Conservation (phyloP, 1,284 basidiomycete genomes). For the Xerocomus cyaneibrunnescens region DNA sequence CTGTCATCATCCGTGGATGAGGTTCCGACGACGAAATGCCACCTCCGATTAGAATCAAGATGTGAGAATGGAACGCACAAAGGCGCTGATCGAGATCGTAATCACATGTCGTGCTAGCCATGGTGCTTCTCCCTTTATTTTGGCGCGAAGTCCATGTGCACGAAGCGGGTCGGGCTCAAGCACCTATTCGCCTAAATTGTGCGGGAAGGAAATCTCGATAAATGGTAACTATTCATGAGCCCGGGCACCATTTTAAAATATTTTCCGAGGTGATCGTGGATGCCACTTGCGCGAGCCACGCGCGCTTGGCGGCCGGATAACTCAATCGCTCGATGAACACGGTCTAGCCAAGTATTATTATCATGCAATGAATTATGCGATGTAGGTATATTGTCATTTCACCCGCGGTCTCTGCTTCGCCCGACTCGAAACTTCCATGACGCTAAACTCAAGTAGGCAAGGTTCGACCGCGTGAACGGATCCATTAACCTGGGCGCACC, state of each 20-base stretch:
- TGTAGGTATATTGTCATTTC: constrained; percentile 27
- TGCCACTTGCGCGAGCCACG: neutral
- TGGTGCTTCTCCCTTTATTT: constrained; percentile 6
- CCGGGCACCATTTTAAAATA: constrained; percentile 13
- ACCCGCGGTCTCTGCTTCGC: constrained; percentile 8
- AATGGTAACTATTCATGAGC: constrained; percentile 18
- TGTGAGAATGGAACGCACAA: constrained; percentile 14
- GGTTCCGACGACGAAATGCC: constrained; percentile 4
- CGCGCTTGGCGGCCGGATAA: neutral
- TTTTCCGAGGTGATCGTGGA: constrained; percentile 33
- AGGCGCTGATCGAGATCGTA: constrained; percentile 6
- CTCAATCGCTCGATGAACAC: neutral
- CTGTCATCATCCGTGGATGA: neutral
- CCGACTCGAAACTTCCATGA: constrained; percentile 8
- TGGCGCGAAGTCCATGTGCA: neutral
- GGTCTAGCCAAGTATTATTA: constrained; percentile 9
- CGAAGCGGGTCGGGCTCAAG: constrained; percentile 3
- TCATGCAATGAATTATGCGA: constrained; percentile 30
- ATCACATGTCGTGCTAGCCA: neutral
- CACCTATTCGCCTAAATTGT: constrained; percentile 9
- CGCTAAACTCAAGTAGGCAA: constrained; percentile 10
- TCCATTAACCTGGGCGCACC: constrained; percentile 16
- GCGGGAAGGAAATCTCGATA: constrained; percentile 15
- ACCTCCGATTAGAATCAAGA: constrained; percentile 1
- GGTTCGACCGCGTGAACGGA: constrained; percentile 25